Evolutionary conservation across 306 rosid genomes (phyloP), one percentile per base, ranked within the genome.

Genomic region (Inga laurina): DNA sequence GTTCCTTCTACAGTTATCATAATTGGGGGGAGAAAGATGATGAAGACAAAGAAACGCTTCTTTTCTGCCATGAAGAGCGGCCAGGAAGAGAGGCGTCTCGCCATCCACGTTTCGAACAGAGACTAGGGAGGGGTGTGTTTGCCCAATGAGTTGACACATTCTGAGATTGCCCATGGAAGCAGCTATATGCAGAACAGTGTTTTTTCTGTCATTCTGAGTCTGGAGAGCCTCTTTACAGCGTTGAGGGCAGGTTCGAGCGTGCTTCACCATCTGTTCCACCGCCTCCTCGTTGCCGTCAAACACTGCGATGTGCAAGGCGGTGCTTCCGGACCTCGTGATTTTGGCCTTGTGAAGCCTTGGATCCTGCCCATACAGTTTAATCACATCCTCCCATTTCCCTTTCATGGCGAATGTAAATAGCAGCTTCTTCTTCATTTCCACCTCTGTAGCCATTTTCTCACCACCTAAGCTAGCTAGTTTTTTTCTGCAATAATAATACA

Each of bases 81-180:
- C 92, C 79, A 87, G 51, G 80, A 90, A 90, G 27, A 92, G 76
- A 39, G 96, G 93, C 0, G 91, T 92, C 86, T 88, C 96, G 0
- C 86, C 86, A 0, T 84, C 87, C 0, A 57, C 12, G 77, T 92
- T 92, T 2, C 71, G 80, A 27, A 21, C 1, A 18, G 27, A 32
- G 13, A 92, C 73, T 78, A 82, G 37, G 0, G 72, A 34, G 0
- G 66, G 46, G 1, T 81, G 24, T 0, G 0, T 11, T 0, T 7
- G 0, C 11, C 85, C 93, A 22, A 92, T 88, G 41, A 16, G 18
- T 0, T 8, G 0, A 69, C 93, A 88, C 85, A 88, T 84, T 22
- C 0, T 21, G 37, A 18, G 67, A 16, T n/a, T 87, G 74, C 91
- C 92, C 46, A 80, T 62, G 4, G 86, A 74, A 3, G 92, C 92